Evolutionary conservation across 2,329 filamentous ascomycete genomes (phyloP).

Genomic region (Alternaria burnsii): DNA sequence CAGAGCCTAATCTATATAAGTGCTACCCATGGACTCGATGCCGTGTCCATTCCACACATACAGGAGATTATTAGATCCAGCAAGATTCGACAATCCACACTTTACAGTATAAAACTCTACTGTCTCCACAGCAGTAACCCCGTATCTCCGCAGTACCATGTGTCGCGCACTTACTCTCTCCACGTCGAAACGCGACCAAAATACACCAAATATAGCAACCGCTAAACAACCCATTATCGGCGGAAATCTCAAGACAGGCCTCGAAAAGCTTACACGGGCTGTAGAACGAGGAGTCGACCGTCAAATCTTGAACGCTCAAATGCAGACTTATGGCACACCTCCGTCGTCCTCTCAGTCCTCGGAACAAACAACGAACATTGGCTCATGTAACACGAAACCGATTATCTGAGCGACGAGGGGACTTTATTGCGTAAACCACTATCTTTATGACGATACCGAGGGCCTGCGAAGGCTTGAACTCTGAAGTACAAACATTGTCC

Average conservation of each 20-base stretch:
- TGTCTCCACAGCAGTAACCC: not conserved
- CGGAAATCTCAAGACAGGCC: conserved; percentile 16
- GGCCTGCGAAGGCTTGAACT: not conserved
- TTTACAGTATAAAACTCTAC: not conserved
- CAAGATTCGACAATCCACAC: not conserved
- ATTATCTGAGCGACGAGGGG: conserved; percentile 4
- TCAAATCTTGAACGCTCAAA: conserved; percentile 24
- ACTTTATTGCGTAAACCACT: not conserved
- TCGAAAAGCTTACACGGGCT: conserved; percentile 13
- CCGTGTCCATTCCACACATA: not conserved
- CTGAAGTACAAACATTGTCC: not conserved
- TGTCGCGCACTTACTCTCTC: conserved; percentile 2
- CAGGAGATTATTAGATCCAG: not conserved
- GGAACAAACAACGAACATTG: not conserved
- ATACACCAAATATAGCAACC: not conserved
- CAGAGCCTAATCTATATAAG: not conserved
- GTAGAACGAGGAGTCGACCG: conserved; percentile 23
- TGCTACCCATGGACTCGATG: not conserved
- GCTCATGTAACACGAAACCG: not conserved
- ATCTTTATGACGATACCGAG: not conserved
- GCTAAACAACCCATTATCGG: not conserved
- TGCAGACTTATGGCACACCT: conserved; percentile 16
- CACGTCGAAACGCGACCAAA: not conserved
- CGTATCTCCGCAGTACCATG: not conserved
- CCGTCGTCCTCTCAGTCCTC: not conserved